Evolutionary conservation across 306 rosid genomes (phyloP), one percentile per base, ranked within the genome.

Genomic region (Lithocarpus polystachyus): DNA sequence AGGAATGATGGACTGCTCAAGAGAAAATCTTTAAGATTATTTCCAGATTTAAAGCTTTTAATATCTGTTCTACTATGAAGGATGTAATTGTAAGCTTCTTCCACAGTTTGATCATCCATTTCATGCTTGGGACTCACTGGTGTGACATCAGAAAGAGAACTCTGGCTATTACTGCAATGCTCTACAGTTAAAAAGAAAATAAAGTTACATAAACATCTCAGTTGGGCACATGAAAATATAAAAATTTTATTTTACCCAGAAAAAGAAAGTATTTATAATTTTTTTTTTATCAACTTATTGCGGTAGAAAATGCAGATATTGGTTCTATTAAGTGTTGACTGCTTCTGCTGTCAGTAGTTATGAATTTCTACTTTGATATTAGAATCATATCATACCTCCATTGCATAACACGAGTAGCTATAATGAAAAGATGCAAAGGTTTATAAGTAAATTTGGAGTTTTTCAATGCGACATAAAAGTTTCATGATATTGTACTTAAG

Each of bases 1-100:
- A 88, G 80, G 68, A 93, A 91, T 69, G 92, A 89, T 80, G 87
- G 90, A 84, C 85, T 88, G 62, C 79, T 88, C 76, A 88, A 59
- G 70, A 96, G 96, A 60, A 90, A 76, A 69, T 77, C 56, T 84
- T 83, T 79, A 62, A 89, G 85, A 81, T 84, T 72, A 23, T 74
- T 62, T 71, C 67, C 71, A 14, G 60, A 76, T 77, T 73, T 53
- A 55, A 54, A 71, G 53, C 68, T 61, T 67, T 79, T 18, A 61
- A 2, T 33, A 67, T 81, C 68, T 0, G 79, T 33, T 79, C 68
- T 76, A 1, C 71, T 65, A 56, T 57, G 80, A 59, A 52, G 33
- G 20, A 56, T 77, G 75, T 26, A 26, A n/a, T 74, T 72, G 29
- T 51, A 72, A 73, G 74, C 83, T 89, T 85, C 86, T 75, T 76